A percentile compares a stretch with the other conserved stretches of the same genome.
These are phyloP conservation scores for Catunica adiposa DNA, from an alignment of 2,329 filamentous ascomycete species.

Conservation along the genomic window DNA sequence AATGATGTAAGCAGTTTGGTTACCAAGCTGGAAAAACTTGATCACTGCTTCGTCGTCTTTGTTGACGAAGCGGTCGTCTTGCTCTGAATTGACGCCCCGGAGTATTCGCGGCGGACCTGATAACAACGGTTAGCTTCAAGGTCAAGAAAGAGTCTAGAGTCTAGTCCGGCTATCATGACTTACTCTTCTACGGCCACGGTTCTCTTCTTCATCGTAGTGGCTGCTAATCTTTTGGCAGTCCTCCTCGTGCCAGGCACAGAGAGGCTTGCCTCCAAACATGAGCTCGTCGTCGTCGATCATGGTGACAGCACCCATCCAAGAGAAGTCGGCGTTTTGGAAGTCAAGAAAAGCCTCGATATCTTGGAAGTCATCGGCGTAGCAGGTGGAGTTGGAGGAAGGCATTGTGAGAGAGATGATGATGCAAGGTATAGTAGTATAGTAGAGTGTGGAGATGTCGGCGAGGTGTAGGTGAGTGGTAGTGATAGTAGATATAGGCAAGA, in stretches of 20 bases:
- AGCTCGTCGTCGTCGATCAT: slow-evolving; percentile 45
- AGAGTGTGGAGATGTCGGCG: neutral
- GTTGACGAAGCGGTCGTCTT: neutral
- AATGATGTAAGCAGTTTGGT: neutral
- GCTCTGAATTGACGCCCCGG: slow-evolving; percentile 1
- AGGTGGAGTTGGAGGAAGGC: slow-evolving; percentile 8
- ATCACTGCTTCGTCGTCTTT: slow-evolving; percentile 1
- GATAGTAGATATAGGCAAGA: neutral
- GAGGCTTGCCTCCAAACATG: slow-evolving; percentile 42
- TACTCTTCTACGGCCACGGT: slow-evolving; percentile 25
- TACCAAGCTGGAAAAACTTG: neutral
- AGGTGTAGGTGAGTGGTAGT: neutral
- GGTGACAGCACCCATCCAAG: slow-evolving; percentile 33
- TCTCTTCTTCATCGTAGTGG: slow-evolving; percentile 25
- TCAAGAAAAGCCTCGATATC: slow-evolving; percentile 8
- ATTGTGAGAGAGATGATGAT: neutral
- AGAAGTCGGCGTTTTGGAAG: slow-evolving; percentile 15
- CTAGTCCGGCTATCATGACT: too few relatives aligned
- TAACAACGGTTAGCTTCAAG: neutral
- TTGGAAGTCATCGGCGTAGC: slow-evolving; percentile 1
- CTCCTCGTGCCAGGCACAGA: slow-evolving; percentile 45
- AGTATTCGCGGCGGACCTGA: slow-evolving; percentile 12
- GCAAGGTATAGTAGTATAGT: neutral
- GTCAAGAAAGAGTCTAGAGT: neutral
- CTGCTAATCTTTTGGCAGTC: slow-evolving; percentile 28